These are phyloP conservation scores for Alternaria panax DNA, from an alignment of 2,329 filamentous ascomycete genomes.

Conservation along the genomic window DNA sequence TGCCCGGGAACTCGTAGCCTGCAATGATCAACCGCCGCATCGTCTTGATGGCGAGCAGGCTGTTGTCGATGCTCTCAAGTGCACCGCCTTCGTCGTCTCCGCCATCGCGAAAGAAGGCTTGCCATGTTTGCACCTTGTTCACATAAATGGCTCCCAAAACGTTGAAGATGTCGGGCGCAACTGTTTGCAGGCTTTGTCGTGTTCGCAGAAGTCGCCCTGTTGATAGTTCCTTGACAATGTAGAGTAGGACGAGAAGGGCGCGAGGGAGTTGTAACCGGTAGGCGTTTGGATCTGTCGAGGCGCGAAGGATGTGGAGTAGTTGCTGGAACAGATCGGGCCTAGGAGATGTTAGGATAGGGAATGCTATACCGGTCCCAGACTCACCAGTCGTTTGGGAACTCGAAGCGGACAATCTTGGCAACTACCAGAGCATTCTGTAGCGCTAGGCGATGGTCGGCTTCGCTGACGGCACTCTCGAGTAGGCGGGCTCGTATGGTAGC, in stretches of 20 bases:
- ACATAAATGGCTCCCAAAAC: constrained; percentile 81
- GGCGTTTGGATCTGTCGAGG: constrained; percentile 58
- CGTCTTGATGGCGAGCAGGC: constrained; percentile 78
- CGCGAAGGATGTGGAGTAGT: constrained; percentile 65
- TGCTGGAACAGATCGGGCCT: constrained; percentile 52
- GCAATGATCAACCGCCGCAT: constrained; percentile 79
- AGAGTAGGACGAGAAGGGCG: constrained; percentile 77
- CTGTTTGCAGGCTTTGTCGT: constrained; percentile 76
- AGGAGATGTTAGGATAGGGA: constrained; percentile 19
- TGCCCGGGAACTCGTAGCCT: constrained; percentile 84
- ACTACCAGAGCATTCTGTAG: constrained; percentile 87
- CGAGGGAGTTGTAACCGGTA: constrained; percentile 74
- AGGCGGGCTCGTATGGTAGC: constrained; percentile 75
- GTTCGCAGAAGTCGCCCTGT: constrained; percentile 79
- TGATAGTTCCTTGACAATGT: constrained; percentile 88
- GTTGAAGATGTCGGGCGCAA: constrained; percentile 84
- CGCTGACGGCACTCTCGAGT: constrained; percentile 77
- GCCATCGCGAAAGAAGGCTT: constrained; percentile 64
- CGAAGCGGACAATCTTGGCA: constrained; percentile 86
- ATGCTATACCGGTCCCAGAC: background rate
- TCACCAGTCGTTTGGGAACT: constrained; percentile 86
- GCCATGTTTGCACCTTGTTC: constrained; percentile 75
- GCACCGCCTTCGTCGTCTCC: constrained; percentile 66
- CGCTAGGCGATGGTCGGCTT: constrained; percentile 77
- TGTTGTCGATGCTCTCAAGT: constrained; percentile 74